Base-by-base conservation (phyloP, 257 asterid species). In the Solanum commersonii region DNA sequence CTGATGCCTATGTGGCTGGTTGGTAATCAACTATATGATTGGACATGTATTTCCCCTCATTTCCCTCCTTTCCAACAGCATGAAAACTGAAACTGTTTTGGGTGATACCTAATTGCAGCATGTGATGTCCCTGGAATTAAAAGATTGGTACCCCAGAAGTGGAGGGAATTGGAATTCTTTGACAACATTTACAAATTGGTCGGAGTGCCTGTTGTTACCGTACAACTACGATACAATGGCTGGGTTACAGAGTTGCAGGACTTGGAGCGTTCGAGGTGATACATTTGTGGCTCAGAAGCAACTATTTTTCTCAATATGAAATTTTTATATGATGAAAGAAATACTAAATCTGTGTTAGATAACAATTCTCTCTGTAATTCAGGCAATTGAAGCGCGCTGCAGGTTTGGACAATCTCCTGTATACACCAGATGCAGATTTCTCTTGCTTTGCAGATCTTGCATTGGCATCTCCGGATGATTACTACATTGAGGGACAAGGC, bases 71-170 rank as follows among this genome's bases (percentile, higher is more conserved):
- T 83, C 49, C 44, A 49, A 49, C 31, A 18, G 29, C 86, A 29
- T 44, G 77, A 70, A 63, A 35, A 85, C 90, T 91, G 71, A 63
- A 79, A 22, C 11, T 71, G 46, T 86, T 82, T 79, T 31, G 38
- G 52, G 20, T 29, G 63, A 31, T 91, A 37, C 81, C 77, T 88
- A 18, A 49, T 83, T 90, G 92, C 94, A 96, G 99, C 99, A 74
- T 96, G 99, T 92, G 99, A 97, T 94, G 97, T 97, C 87, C 99
- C 99, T 37, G 99, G 99, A 83, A 97, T 97, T 90, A 96, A 97
- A 91, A 93, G 94, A 93, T 88, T 97, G 89, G 90, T 97, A 86
- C 99, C 99, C 16, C 88, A 90, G 86, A 87, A 65, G 84, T 97
- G 99, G 99, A 96, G 98, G 92, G 98, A 95, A 89, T 94, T 90